These are phyloP conservation scores for Senna siamea DNA, from an alignment of 306 rosid genomes.

Conservation along the genomic window DNA sequence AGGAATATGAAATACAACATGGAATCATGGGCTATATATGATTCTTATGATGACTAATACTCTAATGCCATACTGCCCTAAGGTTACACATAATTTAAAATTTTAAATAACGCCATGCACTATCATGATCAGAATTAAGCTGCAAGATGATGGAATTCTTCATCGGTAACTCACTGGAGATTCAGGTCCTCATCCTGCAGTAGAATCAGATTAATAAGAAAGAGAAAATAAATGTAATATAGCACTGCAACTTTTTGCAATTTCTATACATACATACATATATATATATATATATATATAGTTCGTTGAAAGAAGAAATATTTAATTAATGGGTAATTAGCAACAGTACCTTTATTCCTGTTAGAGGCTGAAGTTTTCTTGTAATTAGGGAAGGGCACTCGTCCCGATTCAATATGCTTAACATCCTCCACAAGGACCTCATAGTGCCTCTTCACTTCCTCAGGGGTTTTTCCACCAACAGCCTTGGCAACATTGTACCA, in stretches of 20 bases:
- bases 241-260: too few species aligned
- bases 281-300: too few species aligned
- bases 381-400: slow-evolving; percentile 80
- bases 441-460: slow-evolving; percentile 83
- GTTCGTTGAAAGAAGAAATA: too few species aligned
- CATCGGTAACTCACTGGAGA: slow-evolving; percentile 53
- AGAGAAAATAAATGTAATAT: background rate
- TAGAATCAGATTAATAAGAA: slow-evolving; percentile 18
- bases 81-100: too few species aligned
- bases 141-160: slow-evolving; percentile 31
- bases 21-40: slow-evolving; percentile 43
- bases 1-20: slow-evolving; percentile 34
- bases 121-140: slow-evolving; percentile 1
- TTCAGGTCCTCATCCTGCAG: slow-evolving; percentile 74
- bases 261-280: too few species aligned
- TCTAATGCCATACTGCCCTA: too few species aligned
- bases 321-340: too few species aligned
- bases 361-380: slow-evolving; percentile 43
- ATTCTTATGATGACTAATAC: slow-evolving; percentile 50
- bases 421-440: slow-evolving; percentile 79
- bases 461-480: slow-evolving; percentile 81
- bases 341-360: slow-evolving; percentile 63
- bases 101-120: too few species aligned
- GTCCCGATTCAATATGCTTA: slow-evolving; percentile 81
- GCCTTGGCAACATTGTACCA: slow-evolving; percentile 92